Conservation (phyloP, 768 basidiomycete species). For the Suillus subalutaceus region DNA sequence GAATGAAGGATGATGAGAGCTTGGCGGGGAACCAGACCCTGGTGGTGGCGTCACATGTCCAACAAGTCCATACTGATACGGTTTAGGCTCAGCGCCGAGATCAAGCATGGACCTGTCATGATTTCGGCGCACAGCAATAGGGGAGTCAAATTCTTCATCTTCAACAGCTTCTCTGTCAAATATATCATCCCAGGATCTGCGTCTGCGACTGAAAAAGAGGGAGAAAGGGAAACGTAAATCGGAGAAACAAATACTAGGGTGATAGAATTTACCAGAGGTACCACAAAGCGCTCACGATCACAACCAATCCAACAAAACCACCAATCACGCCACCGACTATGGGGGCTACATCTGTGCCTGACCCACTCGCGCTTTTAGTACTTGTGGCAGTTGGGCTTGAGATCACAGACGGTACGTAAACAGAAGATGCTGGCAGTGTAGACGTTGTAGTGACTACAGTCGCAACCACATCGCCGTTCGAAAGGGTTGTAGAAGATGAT, state of each 20-base stretch:
- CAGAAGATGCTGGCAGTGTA: conserved; percentile 34
- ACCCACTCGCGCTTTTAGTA: conserved; percentile 20
- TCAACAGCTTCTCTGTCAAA: conserved; percentile 45
- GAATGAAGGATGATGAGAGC: conserved; percentile 14
- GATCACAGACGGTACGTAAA: conserved; percentile 27
- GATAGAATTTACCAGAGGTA: conserved; percentile 47
- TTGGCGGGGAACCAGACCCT: conserved; percentile 33
- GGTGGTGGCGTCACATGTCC: conserved; percentile 42
- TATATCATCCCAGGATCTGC: conserved; percentile 52
- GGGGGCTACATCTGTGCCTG: conserved; percentile 41
- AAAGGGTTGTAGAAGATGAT: conserved; percentile 38
- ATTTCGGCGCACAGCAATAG: conserved; percentile 20
- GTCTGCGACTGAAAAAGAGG: conserved; percentile 40
- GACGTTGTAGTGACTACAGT: conserved; percentile 41
- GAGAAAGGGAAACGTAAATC: conserved; percentile 15
- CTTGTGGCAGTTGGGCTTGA: conserved; percentile 14
- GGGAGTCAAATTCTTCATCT: conserved; percentile 28
- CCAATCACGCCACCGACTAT: conserved; percentile 59
- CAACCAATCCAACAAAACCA: conserved; percentile 54
- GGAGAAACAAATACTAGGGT: conserved; percentile 9
- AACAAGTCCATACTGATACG: conserved; percentile 67
- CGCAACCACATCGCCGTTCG: conserved; percentile 44
- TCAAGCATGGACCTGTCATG: conserved; percentile 33
- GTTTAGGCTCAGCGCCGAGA: conserved; percentile 45
- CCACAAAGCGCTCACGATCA: conserved; percentile 49